Conservation (phyloP, 352 stramenopile genomes). For the Phytophthora hybrid region DNA sequence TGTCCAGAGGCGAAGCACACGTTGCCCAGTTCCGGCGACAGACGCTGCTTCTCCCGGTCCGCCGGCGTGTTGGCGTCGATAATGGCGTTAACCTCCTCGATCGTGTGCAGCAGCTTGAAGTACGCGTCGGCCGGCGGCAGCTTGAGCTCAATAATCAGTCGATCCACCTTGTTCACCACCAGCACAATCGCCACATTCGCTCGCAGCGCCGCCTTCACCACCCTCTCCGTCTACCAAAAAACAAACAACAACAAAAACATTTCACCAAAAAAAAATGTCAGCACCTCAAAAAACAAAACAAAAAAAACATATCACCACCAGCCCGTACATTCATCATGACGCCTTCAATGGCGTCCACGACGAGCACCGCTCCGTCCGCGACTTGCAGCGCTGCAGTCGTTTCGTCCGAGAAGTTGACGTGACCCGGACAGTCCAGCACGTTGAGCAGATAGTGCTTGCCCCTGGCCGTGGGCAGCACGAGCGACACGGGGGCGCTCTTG, state of each 20-base stretch:
- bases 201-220: slow-evolving; percentile 93
- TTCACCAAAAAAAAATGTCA: slow-evolving; percentile 9
- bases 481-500: slow-evolving; percentile 96
- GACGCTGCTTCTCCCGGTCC: slow-evolving; percentile 50
- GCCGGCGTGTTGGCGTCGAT: slow-evolving; percentile 76
- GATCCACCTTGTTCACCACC: slow-evolving; percentile 98
- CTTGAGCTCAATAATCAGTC: slow-evolving; percentile 99
- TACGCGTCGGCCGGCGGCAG: slow-evolving; percentile 98
- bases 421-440: slow-evolving; percentile 97
- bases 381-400: slow-evolving; percentile 93
- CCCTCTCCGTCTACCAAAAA: slow-evolving; percentile 90
- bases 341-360: slow-evolving; percentile 98
- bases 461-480: slow-evolving; percentile 93
- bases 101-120: slow-evolving; percentile 97
- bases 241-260: slow-evolving; percentile 8
- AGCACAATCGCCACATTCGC: slow-evolving; percentile 93
- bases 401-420: slow-evolving; percentile 98
- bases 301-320: background rate
- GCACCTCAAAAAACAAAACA: background rate
- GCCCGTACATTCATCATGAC: slow-evolving; percentile 94
- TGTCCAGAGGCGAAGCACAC: slow-evolving; percentile 97
- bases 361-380: slow-evolving; percentile 94
- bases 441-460: slow-evolving; percentile 98
- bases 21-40: slow-evolving; percentile 96
- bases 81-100: slow-evolving; percentile 97